Conservation (phyloP, 768 basidiomycete species). For the Pleurotus eryngii region DNA sequence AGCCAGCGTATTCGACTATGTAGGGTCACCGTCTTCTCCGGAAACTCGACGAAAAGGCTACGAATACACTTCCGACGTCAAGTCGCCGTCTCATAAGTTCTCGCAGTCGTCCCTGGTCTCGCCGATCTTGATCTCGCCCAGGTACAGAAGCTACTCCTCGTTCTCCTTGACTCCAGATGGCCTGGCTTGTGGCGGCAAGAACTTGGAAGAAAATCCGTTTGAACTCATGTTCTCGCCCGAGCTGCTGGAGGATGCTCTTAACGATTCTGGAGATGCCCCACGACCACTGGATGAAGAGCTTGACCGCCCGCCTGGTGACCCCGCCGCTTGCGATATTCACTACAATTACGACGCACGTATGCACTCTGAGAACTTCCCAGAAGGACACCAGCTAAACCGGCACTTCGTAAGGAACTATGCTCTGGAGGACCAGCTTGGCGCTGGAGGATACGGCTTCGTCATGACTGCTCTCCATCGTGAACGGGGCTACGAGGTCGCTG, state of each 20-base stretch:
- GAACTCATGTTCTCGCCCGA: not conserved
- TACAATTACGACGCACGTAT: slow-evolving; percentile 30
- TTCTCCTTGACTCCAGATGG: not conserved
- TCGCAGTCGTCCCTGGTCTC: not conserved
- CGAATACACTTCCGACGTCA: not conserved
- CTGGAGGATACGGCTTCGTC: slow-evolving; percentile 94
- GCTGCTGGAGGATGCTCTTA: not conserved
- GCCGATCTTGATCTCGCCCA: not conserved
- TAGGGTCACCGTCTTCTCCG: not conserved
- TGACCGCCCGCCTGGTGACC: not conserved
- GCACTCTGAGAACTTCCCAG: slow-evolving; percentile 43
- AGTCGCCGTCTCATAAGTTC: slow-evolving; percentile 1
- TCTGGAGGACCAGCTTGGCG: slow-evolving; percentile 77
- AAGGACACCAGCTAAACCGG: slow-evolving; percentile 54
- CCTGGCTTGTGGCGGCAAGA: not conserved
- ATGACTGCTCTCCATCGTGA: slow-evolving; percentile 73
- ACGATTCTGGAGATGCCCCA: not conserved
- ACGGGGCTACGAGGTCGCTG: slow-evolving; percentile 72
- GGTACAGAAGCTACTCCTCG: slow-evolving; percentile 4
- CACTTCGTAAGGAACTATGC: slow-evolving; percentile 58
- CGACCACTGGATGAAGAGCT: not conserved
- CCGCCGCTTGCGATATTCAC: slow-evolving; percentile 4
- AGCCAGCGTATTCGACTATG: not conserved
- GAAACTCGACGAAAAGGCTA: not conserved
- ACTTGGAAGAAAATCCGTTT: slow-evolving; percentile 1